Evolutionary conservation across 78 protist species (phyloP).

Genomic region (slime mould (Dictyostelium discoideum)): DNA sequence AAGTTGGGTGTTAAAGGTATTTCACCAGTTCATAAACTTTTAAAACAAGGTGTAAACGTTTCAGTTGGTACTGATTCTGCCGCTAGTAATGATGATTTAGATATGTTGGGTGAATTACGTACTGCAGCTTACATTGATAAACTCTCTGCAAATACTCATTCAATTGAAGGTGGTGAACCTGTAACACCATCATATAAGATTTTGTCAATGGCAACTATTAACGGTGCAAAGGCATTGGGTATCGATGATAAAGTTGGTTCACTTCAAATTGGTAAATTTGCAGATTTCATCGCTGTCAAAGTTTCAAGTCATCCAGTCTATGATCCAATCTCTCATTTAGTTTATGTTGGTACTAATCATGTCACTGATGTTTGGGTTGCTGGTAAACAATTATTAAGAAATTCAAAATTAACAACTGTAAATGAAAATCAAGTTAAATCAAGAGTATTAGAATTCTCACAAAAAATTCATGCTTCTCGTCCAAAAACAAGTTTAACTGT

Average conservation of each 20-base stretch:
- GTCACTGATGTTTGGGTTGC: slow-evolving; percentile 77
- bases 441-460: neutral
- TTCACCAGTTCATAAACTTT: slow-evolving; percentile 63
- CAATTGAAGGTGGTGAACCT: neutral
- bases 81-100: slow-evolving; percentile 79
- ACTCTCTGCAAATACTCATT: neutral
- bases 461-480: slow-evolving; percentile 30
- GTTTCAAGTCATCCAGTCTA: slow-evolving; percentile 58
- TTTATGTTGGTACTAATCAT: slow-evolving; percentile 78
- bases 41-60: slow-evolving; percentile 53
- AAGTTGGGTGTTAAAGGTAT: slow-evolving; percentile 80
- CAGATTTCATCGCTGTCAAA: slow-evolving; percentile 79
- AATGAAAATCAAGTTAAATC: slow-evolving; percentile 20
- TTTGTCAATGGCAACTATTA: slow-evolving; percentile 57
- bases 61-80: slow-evolving; percentile 81
- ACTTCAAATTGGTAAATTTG: slow-evolving; percentile 65
- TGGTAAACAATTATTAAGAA: slow-evolving; percentile 48
- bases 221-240: slow-evolving; percentile 86
- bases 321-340: slow-evolving; percentile 72
- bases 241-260: slow-evolving; percentile 75
- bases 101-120: slow-evolving; percentile 74
- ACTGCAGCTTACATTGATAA: slow-evolving; percentile 70
- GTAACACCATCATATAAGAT: slow-evolving; percentile 27
- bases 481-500: slow-evolving; percentile 37
- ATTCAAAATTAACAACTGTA: neutral